Percentiles rank a stretch among this genome's conserved stretches.
phyloP scores from a whole-genome alignment of 2,329 filamentous ascomycete genomes.

The Sphaerulina musiva region DNA sequence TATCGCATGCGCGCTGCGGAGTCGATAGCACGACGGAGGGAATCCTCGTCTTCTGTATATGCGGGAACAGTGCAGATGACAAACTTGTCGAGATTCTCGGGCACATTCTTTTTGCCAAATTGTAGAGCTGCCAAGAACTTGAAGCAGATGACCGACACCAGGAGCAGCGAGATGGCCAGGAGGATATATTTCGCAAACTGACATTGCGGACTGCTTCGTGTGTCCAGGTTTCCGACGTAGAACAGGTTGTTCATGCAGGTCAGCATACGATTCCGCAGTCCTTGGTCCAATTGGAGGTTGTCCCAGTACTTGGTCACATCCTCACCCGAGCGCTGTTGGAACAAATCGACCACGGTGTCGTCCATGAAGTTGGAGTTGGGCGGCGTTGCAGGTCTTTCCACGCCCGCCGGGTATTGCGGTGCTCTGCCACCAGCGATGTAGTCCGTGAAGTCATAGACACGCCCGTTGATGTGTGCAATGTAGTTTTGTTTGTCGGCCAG shows the following conservation, averaged over 20 bases:
- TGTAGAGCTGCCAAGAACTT: conserved; percentile 96
- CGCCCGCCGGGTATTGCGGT: conserved; percentile 52
- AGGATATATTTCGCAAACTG: conserved; percentile 85
- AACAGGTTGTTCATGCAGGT: conserved; percentile 89
- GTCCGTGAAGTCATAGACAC: conserved; percentile 82
- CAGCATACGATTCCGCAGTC: conserved; percentile 61
- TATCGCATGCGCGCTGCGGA: conserved; percentile 93
- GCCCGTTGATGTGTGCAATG: conserved; percentile 70
- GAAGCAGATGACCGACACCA: conserved; percentile 79
- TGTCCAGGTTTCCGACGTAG: conserved; percentile 87
- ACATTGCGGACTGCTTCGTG: conserved; percentile 76
- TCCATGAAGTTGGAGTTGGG: conserved; percentile 74
- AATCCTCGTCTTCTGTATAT: conserved; percentile 98
- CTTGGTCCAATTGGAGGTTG: conserved; percentile 53
- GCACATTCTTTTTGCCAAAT: conserved; percentile 82
- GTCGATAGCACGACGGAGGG: conserved; percentile 90
- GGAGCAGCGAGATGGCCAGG: conserved; percentile 71
- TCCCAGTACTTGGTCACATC: conserved; percentile 84
- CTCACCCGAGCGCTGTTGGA: conserved; percentile 65
- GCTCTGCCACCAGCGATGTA: conserved; percentile 72
- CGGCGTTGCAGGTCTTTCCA: conserved; percentile 42
- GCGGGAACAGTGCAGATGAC: conserved; percentile 96
- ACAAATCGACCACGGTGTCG: conserved; percentile 63
- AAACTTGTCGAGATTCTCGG: conserved; percentile 97
- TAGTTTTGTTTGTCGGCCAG: conserved; percentile 49